Conservation (phyloP, 1,284 basidiomycete genomes). For the Schizophyllum amplum region DNA sequence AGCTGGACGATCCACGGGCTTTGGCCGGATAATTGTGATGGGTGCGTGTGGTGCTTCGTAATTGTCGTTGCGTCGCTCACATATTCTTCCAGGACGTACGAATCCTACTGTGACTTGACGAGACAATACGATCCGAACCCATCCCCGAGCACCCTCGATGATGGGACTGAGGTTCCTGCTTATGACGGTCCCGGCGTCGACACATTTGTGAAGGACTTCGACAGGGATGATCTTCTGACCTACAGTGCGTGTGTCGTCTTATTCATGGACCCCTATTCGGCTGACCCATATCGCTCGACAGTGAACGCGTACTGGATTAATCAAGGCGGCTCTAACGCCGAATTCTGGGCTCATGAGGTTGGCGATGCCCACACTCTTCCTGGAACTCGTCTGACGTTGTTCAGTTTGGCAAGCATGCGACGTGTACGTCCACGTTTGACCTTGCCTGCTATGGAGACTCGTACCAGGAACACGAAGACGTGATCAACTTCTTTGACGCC, state of each 20-base stretch:
- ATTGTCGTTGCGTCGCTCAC: background rate
- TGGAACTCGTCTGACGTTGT: background rate
- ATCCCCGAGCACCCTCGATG: conserved; percentile 40
- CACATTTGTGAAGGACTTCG: conserved; percentile 53
- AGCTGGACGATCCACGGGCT: conserved; percentile 66
- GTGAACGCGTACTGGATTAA: conserved; percentile 71
- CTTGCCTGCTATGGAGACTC: conserved; percentile 55
- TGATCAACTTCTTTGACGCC: conserved; percentile 68
- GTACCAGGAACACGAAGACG: conserved; percentile 57
- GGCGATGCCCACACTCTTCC: no score
- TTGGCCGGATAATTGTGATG: conserved; percentile 74
- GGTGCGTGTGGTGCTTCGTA: conserved; percentile 23
- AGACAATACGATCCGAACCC: conserved; percentile 55
- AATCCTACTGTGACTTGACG: conserved; percentile 54
- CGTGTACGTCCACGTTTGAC: conserved; percentile 74
- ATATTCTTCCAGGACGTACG: conserved; percentile 35
- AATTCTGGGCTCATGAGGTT: conserved; percentile 62
- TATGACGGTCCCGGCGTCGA: conserved; percentile 55
- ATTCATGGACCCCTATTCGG: conserved; percentile 22
- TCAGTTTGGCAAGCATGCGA: conserved; percentile 69
- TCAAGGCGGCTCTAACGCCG: conserved; percentile 45
- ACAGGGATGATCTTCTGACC: conserved; percentile 50
- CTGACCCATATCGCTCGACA: conserved; percentile 15
- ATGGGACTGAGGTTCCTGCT: conserved; percentile 47
- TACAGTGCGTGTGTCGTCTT: conserved; percentile 39